These are phyloP conservation scores for Heritiera littoralis DNA, from an alignment of 345 rosid species.

Conservation along the genomic window DNA sequence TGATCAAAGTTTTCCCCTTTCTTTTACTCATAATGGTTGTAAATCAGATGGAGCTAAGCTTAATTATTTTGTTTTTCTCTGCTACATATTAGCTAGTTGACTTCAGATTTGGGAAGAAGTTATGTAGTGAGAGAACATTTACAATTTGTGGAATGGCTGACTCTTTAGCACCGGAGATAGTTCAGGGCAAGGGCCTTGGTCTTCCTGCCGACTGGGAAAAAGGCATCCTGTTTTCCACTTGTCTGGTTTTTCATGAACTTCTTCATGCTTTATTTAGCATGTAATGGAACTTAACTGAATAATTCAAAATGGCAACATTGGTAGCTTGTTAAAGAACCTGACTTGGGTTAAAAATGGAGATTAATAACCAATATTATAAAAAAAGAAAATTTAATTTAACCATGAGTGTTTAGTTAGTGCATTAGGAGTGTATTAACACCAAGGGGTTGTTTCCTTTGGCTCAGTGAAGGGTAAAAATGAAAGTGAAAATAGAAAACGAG, in stretches of 20 bases:
- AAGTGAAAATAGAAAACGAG: not conserved
- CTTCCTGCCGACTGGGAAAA: constrained; percentile 83
- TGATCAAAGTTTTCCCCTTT: not conserved
- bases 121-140: constrained; percentile 66
- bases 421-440: not conserved
- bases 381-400: not conserved
- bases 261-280: not conserved
- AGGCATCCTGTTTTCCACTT: constrained; percentile 14
- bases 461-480: not conserved
- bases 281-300: not conserved
- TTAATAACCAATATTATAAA: not conserved
- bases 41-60: not conserved
- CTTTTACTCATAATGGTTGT: constrained; percentile 10
- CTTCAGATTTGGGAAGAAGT: constrained; percentile 80
- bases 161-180: constrained; percentile 83
- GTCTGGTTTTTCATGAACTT: constrained; percentile 6
- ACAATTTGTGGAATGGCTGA: constrained; percentile 86
- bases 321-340: constrained; percentile 1
- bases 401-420: not conserved
- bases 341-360: constrained; percentile 12
- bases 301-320: not conserved
- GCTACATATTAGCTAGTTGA: constrained; percentile 61
- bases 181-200: constrained; percentile 90
- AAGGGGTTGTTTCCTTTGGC: not conserved
- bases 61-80: constrained; percentile 9